Conservation (phyloP, 371 early-diverging fungal genomes). For the Fennellomyces sp. region DNA sequence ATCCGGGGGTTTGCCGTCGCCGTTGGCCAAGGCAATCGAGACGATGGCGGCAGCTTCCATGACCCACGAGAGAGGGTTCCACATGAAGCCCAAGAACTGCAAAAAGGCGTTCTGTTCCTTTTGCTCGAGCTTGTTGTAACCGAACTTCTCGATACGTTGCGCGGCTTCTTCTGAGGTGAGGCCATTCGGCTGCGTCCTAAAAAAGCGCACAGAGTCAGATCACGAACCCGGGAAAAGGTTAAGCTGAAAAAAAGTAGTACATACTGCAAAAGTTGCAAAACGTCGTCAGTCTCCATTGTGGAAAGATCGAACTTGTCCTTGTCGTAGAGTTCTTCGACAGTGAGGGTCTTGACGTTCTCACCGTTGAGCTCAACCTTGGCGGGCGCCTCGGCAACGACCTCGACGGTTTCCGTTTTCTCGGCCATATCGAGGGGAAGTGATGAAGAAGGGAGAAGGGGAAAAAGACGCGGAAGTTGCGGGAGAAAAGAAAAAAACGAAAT, state of each 20-base stretch:
- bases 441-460: neutral
- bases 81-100: slow-evolving; percentile 84
- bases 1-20: slow-evolving; percentile 63
- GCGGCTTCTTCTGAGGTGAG: slow-evolving; percentile 61
- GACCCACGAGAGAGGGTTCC: slow-evolving; percentile 74
- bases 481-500: slow-evolving; percentile 5
- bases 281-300: slow-evolving; percentile 69
- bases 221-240: neutral
- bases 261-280: slow-evolving; percentile 66
- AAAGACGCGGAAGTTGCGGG: slow-evolving; percentile 6
- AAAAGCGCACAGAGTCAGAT: neutral
- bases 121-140: slow-evolving; percentile 66
- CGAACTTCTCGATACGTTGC: slow-evolving; percentile 65
- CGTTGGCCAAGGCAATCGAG: slow-evolving; percentile 67
- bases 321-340: slow-evolving; percentile 73
- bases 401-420: slow-evolving; percentile 21
- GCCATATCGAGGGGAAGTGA: slow-evolving; percentile 14
- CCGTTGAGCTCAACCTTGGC: slow-evolving; percentile 10
- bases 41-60: slow-evolving; percentile 74
- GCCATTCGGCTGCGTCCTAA: slow-evolving; percentile 58
- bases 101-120: slow-evolving; percentile 75
- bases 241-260: slow-evolving; percentile 15
- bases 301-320: slow-evolving; percentile 79
- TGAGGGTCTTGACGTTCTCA: slow-evolving; percentile 23
- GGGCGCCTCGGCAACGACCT: slow-evolving; percentile 7